A percentile compares a stretch with the other conserved stretches of the same genome.
Evolutionary conservation across 495 filamentous ascomycete species (phyloP).

Genomic region (Penicillium lividum): DNA sequence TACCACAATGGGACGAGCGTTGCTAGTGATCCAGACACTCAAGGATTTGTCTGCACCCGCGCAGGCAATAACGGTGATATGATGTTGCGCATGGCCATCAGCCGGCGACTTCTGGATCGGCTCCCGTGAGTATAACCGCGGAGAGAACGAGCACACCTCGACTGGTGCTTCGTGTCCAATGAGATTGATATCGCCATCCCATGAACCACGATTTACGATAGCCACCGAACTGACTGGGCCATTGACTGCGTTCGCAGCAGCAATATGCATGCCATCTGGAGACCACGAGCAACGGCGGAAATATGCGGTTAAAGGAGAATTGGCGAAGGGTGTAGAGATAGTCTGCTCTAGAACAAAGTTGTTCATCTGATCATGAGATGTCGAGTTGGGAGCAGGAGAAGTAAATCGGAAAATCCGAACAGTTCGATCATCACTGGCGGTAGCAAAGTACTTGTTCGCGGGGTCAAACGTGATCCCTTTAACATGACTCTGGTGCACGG

Average conservation of each 20-base stretch:
- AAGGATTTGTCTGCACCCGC: conserved; percentile 95
- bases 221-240: conserved; percentile 96
- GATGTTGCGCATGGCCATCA: conserved; percentile 41
- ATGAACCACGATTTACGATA: conserved; percentile 86
- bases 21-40: conserved; percentile 96
- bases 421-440: conserved; percentile 92
- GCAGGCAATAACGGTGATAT: conserved; percentile 95
- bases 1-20: conserved; percentile 84
- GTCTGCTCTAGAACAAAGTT: conserved; percentile 92
- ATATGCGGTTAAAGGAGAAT: conserved; percentile 92
- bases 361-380: conserved; percentile 87
- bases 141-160: conserved; percentile 96
- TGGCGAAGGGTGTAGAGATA: conserved; percentile 79
- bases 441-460: conserved; percentile 98
- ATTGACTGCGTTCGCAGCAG: conserved; percentile 94
- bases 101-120: conserved; percentile 49
- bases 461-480: conserved; percentile 99
- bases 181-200: conserved; percentile 96
- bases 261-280: conserved; percentile 94
- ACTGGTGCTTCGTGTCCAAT: conserved; percentile 97
- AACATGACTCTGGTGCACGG: conserved; percentile 92
- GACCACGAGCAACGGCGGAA: conserved; percentile 97
- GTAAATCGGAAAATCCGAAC: conserved; percentile 97
- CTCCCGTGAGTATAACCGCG: conserved; percentile 79
- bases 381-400: conserved; percentile 86